Base-by-base conservation (phyloP, 441 rosid genomes). In the Erysimum pusillum region DNA sequence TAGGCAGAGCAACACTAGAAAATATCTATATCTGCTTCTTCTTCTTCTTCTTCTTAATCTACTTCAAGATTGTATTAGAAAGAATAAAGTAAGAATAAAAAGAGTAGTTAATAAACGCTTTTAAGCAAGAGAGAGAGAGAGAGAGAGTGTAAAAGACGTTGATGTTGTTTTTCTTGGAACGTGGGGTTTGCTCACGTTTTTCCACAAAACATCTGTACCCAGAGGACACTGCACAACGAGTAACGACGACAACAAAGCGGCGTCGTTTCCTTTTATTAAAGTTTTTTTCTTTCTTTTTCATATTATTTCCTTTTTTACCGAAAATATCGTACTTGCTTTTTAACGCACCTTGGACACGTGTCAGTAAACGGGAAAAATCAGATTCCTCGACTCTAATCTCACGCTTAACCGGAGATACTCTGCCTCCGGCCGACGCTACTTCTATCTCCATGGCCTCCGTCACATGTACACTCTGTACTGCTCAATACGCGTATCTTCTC, bases 111-210 rank as follows among this genome's bases (percentile, higher is more conserved):
- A 49, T 67, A 72, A 77, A 77, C 39, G 63, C 77, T 64, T 65
- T 51, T 7, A 65, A 66, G 77, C 67, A 77, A 36, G 2, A 9
- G 25, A 15, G 13, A 52, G 13, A 51, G 14, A 20, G 53, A 7
- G 32, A 38, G 75, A 22, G 76, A n/a, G n/a, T 49, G 38, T 67
- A 8, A 49, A 44, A 69, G n/a, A 54, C 38, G 63, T 49, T 51
- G 69, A 62, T 58, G 51, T 67, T 2, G n/a, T 38, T 35, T 44
- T 63, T 56, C 60, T 71, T 66, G 77, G 31, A 60, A 77, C 81
- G 77, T 78, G 80, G 79, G 81, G 69, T 42, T 72, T 69, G 73
- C 69, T 78, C 81, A 78, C 81, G 60, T 67, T 78, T 66, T 72
- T 31, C 69, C 69, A 72, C 77, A 78, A 66, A 78, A 73, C 77